phyloP scores from a whole-genome alignment of 2,329 filamentous ascomycete genomes.

The Escovopsis sp. region DNA sequence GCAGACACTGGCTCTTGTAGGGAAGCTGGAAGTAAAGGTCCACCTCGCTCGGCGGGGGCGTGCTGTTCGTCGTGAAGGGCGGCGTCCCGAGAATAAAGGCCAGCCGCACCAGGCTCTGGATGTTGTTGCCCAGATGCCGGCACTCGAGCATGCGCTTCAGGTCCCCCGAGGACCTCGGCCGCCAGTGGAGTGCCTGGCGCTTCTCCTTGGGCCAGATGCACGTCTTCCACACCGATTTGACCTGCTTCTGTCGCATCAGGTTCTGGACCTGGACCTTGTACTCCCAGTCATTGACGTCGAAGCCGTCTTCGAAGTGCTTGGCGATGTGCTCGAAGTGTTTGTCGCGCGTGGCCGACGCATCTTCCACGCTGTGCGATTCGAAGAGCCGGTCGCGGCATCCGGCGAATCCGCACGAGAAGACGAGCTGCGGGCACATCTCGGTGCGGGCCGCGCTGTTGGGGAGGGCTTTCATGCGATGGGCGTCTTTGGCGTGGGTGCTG shows the following conservation, averaged over 20 bases:
- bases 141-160: slow-evolving; percentile 29
- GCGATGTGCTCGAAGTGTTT: slow-evolving; percentile 32
- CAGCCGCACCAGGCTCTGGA: slow-evolving; percentile 25
- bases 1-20: slow-evolving; percentile 20
- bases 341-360: slow-evolving; percentile 22
- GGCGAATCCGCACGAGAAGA: slow-evolving; percentile 28
- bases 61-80: slow-evolving; percentile 20
- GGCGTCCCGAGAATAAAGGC: slow-evolving; percentile 28
- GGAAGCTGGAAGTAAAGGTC: slow-evolving; percentile 24
- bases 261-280: slow-evolving; percentile 29
- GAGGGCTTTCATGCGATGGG: slow-evolving; percentile 25
- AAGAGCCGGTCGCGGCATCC: slow-evolving; percentile 27
- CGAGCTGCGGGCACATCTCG: slow-evolving; percentile 27
- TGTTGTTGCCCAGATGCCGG: slow-evolving; percentile 25
- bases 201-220: slow-evolving; percentile 30
- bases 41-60: slow-evolving; percentile 23
- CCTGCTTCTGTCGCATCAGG: slow-evolving; percentile 25
- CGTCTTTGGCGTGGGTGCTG: slow-evolving; percentile 27
- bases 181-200: slow-evolving; percentile 24
- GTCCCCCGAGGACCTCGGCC: slow-evolving; percentile 25
- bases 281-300: slow-evolving; percentile 27
- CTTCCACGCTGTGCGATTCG: slow-evolving; percentile 22
- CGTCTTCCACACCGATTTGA: slow-evolving; percentile 30
- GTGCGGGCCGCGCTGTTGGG: slow-evolving; percentile 25
- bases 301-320: slow-evolving; percentile 29